Conservation (phyloP, 805 yeast genomes). For the Ogataea populi-albae region DNA sequence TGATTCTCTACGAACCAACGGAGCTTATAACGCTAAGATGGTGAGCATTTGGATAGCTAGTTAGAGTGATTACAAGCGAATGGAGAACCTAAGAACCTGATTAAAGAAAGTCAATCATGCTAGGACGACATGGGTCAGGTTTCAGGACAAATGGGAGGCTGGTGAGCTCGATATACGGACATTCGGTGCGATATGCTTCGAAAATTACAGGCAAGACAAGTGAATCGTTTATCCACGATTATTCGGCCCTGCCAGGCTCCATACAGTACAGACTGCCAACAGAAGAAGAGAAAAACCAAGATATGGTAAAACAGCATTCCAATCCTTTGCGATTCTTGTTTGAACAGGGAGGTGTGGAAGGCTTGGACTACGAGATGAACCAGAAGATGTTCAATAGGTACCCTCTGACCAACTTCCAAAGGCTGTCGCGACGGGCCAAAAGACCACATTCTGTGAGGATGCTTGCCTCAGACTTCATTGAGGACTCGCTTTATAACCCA, state of each 20-base stretch:
- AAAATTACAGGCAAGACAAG: constrained; percentile 9
- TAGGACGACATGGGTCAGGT: neutral
- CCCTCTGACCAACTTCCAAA: constrained; percentile 40
- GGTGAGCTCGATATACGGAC: neutral
- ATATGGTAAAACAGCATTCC: constrained; percentile 20
- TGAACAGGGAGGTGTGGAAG: constrained; percentile 37
- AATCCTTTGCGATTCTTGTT: constrained; percentile 26
- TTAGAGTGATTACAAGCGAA: too few species aligned
- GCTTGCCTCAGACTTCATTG: constrained; percentile 78
- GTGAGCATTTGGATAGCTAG: too few species aligned
- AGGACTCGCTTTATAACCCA: constrained; percentile 80
- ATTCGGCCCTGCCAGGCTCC: constrained; percentile 31
- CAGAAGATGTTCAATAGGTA: constrained; percentile 38
- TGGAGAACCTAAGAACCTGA: too few species aligned
- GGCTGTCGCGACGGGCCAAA: constrained; percentile 34
- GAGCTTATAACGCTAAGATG: too few species aligned
- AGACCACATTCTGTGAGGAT: constrained; percentile 66
- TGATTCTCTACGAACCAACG: too few species aligned
- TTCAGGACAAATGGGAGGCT: constrained; percentile 10
- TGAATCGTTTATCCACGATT: constrained; percentile 34
- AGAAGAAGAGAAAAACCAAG: constrained; percentile 15
- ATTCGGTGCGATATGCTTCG: neutral
- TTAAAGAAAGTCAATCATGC: neutral
- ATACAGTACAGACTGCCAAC: constrained; percentile 31
- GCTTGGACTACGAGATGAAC: constrained; percentile 32